phyloP scores from a whole-genome alignment of 352 stramenopile genomes.

The Pythium pyrilobum region DNA sequence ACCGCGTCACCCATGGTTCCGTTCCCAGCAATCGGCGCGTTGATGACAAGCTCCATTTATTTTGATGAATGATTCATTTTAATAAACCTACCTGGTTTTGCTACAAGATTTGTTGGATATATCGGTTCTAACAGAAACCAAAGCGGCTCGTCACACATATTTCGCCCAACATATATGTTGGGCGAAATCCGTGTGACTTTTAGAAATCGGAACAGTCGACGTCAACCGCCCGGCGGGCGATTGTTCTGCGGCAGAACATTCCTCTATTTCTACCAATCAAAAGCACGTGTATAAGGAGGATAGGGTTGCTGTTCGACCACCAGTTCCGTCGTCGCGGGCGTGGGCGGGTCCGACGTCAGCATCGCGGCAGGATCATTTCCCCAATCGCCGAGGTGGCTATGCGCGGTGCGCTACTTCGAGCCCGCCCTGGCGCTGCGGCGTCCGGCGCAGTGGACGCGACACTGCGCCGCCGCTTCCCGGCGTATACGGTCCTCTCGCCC shows the following conservation, averaged over 20 bases:
- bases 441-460: neutral
- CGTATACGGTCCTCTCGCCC: slow-evolving; percentile 46
- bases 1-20: neutral
- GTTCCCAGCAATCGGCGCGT: too few species aligned
- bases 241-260: neutral
- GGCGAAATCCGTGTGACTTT: too few species aligned
- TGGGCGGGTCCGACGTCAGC: too few species aligned
- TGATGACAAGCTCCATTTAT: too few species aligned
- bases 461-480: slow-evolving; percentile 12
- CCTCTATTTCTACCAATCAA: slow-evolving; percentile 7
- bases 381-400: neutral
- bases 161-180: too few species aligned
- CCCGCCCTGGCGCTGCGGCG: slow-evolving; percentile 7
- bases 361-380: neutral
- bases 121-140: slow-evolving; percentile 7
- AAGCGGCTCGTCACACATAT: too few species aligned
- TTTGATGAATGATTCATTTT: neutral
- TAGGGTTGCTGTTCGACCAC: slow-evolving; percentile 22
- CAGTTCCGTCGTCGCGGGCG: neutral
- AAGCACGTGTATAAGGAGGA: neutral
- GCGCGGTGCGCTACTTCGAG: neutral
- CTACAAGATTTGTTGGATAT: neutral
- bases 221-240: neutral
- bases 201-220: slow-evolving; percentile 8
- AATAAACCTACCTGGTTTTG: neutral